phyloP scores from a whole-genome alignment of 108 stramenopile genomes.

The Pseudonitzschia delicatissima region DNA sequence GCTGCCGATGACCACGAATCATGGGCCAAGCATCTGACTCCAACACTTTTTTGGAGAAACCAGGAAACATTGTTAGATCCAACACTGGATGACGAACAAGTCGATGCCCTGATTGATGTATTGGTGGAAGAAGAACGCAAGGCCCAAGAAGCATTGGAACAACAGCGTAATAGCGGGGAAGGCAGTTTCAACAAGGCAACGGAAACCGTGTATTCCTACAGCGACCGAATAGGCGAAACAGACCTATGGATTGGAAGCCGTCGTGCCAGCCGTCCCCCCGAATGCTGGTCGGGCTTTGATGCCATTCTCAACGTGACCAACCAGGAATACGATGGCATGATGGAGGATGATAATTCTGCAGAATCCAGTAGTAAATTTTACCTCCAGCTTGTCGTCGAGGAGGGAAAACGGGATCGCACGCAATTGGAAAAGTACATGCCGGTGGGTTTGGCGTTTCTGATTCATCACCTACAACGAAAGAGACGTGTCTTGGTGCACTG shows the following conservation, averaged over 20 bases:
- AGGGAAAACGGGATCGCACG: constrained; percentile 66
- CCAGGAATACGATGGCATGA: constrained; percentile 48
- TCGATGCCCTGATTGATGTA: constrained; percentile 38
- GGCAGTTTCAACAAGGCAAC: not conserved
- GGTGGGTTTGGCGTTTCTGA: constrained; percentile 58
- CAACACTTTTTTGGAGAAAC: constrained; percentile 60
- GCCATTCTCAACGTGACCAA: constrained; percentile 74
- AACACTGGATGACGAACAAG: constrained; percentile 32
- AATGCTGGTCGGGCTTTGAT: constrained; percentile 71
- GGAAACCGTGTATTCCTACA: not conserved
- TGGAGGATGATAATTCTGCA: not conserved
- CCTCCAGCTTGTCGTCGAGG: constrained; percentile 63
- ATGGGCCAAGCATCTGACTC: constrained; percentile 60
- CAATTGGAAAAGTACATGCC: constrained; percentile 70
- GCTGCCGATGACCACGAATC: constrained; percentile 78
- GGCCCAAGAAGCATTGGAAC: not conserved
- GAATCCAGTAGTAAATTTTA: constrained; percentile 32
- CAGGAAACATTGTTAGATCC: constrained; percentile 11
- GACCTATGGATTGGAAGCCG: constrained; percentile 69
- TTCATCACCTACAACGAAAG: constrained; percentile 31
- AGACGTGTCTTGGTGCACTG: constrained; percentile 67
- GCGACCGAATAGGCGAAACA: constrained; percentile 47
- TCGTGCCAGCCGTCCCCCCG: constrained; percentile 60
- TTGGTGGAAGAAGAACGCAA: constrained; percentile 12
- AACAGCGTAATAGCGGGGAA: not conserved